Evolutionary conservation across 163 green algal genomes (phyloP).

Genomic region (Picocystis sp.): DNA sequence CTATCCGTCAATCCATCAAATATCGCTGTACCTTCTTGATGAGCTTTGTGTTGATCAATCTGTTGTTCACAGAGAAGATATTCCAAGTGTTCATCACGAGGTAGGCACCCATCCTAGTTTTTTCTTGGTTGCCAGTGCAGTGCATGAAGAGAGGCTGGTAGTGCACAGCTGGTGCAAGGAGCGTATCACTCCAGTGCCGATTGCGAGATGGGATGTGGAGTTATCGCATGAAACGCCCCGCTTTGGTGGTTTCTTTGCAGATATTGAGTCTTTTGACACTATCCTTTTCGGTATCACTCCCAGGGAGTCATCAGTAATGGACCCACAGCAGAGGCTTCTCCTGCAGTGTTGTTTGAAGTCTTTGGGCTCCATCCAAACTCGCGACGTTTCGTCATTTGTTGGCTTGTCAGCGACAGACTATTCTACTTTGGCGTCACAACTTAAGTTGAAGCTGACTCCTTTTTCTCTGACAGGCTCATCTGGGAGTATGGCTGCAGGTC

Average conservation of each 20-base stretch:
- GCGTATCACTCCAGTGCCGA: neutral
- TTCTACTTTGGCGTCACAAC: slow-evolving; percentile 5
- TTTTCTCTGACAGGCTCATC: slow-evolving; percentile 1
- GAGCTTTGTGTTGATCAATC: no score
- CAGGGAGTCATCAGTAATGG: slow-evolving; percentile 3
- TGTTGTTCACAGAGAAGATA: neutral
- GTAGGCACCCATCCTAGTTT: neutral
- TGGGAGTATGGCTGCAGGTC: neutral
- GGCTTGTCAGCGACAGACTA: slow-evolving; percentile 33
- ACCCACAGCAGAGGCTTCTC: slow-evolving; percentile 7
- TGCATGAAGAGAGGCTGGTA: neutral
- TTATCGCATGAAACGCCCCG: neutral
- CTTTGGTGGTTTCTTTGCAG: slow-evolving; percentile 10
- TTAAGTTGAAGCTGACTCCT: neutral
- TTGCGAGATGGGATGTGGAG: slow-evolving; percentile 5
- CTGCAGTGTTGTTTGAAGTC: slow-evolving; percentile 1
- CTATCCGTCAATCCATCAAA: neutral
- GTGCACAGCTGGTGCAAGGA: neutral
- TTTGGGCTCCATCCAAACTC: neutral
- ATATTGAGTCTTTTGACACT: slow-evolving; percentile 7
- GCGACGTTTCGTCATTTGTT: slow-evolving; percentile 7
- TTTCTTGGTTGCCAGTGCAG: neutral
- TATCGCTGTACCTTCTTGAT: no score
- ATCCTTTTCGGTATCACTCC: slow-evolving; percentile 6
- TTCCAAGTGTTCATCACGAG: neutral